phyloP scores from a whole-genome alignment of 176 grass and related monocot genomes.

The Triticum urartu region DNA sequence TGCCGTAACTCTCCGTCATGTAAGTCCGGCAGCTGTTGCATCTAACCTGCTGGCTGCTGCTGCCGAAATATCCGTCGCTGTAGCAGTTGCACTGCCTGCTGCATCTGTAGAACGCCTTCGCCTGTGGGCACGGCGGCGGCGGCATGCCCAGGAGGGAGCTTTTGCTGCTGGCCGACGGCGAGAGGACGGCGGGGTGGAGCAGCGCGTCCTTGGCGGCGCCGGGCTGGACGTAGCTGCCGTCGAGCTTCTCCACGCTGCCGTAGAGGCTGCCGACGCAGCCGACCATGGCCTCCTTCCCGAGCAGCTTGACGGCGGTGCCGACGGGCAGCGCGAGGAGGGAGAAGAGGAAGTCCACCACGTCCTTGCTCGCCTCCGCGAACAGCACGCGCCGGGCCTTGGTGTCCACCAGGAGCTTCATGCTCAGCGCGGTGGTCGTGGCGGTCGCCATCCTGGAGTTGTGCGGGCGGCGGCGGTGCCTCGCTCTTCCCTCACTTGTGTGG shows the following conservation, averaged over 20 bases:
- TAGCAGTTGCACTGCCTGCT: neutral
- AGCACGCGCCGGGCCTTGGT: too few relatives aligned
- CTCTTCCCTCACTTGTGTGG: too few relatives aligned
- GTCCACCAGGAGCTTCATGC: neutral
- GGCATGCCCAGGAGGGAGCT: neutral
- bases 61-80: too few relatives aligned
- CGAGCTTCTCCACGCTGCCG: too few relatives aligned
- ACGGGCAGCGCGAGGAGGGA: neutral
- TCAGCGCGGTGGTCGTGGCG: neutral
- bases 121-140: neutral
- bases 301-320: neutral
- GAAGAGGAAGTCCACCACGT: too few relatives aligned
- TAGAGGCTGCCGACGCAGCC: too few relatives aligned
- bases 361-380: too few relatives aligned
- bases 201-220: too few relatives aligned
- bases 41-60: neutral
- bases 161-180: neutral
- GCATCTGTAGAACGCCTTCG: neutral
- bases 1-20: neutral
- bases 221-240: too few relatives aligned
- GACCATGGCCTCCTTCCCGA: neutral
- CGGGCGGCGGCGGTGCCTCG: too few relatives aligned
- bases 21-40: neutral
- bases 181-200: neutral
- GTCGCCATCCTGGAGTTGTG: neutral